Evolutionary conservation across 1,284 basidiomycete genomes (phyloP), one percentile per base, ranked within the genome.

Genomic region (Hymenochaete sp.): DNA sequence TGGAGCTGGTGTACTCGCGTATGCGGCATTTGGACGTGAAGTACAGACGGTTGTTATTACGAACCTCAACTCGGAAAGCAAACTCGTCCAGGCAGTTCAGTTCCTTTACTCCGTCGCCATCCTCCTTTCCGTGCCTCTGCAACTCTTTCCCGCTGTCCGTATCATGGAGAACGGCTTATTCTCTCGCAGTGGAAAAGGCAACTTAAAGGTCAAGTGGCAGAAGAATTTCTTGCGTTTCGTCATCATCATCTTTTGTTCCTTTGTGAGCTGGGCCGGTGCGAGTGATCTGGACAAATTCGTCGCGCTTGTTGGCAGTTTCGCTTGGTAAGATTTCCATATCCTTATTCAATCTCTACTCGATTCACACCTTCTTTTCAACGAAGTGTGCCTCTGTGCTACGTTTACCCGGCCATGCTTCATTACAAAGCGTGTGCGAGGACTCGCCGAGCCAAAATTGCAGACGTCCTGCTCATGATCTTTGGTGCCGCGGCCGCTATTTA

Each of bases 151-250:
- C 0, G 96, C 93, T 1, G 82, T 97, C 38, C 79, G 93, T 37
- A 98, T 99, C 60, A 79, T 98, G 67, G 96, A 99, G 71, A 95
- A 95, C 56, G 93, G 90, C 1, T 59, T 98, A n/a, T 98, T 98
- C 62, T 77, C 79, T 42, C 79, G 78, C 42, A 96, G 93, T 56
- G 96, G 97, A 52, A 90, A 91, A 63, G 70, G 55, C 28, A 66
- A 82, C 58, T 51, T 61, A 28, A 67, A 72, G 44, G 79, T 88
- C 58, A 88, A 87, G 60, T 89, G 95, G 91, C 71, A 82, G 57
- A 98, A 98, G 80, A 98, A 98, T 59, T 58, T 76, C 19, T 95
- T 98, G 72, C 73, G 96, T 42, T 84, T 82, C 46, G 60, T 67
- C 10, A 75, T 85, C 49, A 91, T 97, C 28, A 62, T 85, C 49